Percentiles rank a stretch among this genome's conserved stretches.
phyloP scores from a whole-genome alignment of 805 yeast species.

The Yamadazyma phyllophila region DNA sequence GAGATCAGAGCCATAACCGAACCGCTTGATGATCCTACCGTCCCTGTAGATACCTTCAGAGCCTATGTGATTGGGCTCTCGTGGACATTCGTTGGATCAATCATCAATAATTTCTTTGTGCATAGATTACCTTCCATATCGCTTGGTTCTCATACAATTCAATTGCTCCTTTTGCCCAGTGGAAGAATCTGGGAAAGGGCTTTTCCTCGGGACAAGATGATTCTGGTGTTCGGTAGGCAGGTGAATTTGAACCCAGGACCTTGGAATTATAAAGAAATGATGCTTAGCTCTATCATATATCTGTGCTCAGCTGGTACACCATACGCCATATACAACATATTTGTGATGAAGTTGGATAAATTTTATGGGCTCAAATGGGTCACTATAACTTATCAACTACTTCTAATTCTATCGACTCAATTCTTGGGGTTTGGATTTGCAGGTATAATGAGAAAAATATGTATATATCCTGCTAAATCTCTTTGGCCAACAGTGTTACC shows the following conservation, averaged over 20 bases:
- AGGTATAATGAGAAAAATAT: conserved; percentile 57
- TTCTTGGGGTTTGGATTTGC: conserved; percentile 69
- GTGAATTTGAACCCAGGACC: conserved; percentile 40
- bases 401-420: conserved; percentile 54
- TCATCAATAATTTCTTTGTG: conserved; percentile 41
- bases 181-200: conserved; percentile 40
- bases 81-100: conserved; percentile 42
- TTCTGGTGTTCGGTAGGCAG: conserved; percentile 21
- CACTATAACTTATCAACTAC: conserved; percentile 50
- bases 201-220: conserved; percentile 23
- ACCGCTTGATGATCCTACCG: conserved; percentile 34
- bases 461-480: conserved; percentile 41
- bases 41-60: conserved; percentile 35
- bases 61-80: conserved; percentile 38
- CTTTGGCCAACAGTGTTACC: conserved; percentile 47
- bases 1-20: conserved; percentile 40
- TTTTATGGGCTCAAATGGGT: conserved; percentile 46
- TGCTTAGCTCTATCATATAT: conserved; percentile 43
- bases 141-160: conserved; percentile 38
- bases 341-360: conserved; percentile 42
- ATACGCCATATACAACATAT: conserved; percentile 40
- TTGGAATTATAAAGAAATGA: conserved; percentile 46
- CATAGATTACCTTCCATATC: conserved; percentile 39
- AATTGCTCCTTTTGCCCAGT: conserved; percentile 37
- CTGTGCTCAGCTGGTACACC: conserved; percentile 44